phyloP scores from a whole-genome alignment of 345 rosid species.

The Clausena lansium region DNA sequence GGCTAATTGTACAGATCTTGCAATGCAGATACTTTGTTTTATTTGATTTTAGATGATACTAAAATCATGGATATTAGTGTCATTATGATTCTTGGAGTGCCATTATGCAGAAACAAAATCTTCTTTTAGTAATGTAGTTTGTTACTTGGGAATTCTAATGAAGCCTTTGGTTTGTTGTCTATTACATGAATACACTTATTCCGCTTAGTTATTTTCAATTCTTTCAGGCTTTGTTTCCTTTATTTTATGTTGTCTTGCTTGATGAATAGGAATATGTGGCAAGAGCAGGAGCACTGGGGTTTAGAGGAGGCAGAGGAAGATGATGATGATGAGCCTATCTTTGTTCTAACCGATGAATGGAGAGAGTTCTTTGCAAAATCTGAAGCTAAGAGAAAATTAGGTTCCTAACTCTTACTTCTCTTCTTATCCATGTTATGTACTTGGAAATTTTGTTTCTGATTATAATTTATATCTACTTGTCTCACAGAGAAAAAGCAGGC shows the following conservation, averaged over 20 bases:
- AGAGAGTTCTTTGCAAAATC: conserved; percentile 58
- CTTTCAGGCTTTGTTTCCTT: background rate
- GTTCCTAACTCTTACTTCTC: conserved; percentile 6
- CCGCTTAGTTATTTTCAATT: background rate
- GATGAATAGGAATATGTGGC: conserved; percentile 20
- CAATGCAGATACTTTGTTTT: background rate
- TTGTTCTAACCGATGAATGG: conserved; percentile 65
- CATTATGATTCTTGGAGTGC: background rate
- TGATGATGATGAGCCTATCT: conserved; percentile 42
- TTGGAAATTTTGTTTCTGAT: background rate
- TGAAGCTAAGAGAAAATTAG: conserved; percentile 54
- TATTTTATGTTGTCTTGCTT: background rate
- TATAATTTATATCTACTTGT: background rate
- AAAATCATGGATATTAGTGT: too few relatives aligned
- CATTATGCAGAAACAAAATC: background rate
- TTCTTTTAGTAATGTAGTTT: background rate
- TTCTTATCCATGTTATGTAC: background rate
- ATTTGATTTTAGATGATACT: too few relatives aligned
- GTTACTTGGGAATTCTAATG: background rate
- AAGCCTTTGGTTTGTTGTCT: background rate
- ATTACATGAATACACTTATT: background rate
- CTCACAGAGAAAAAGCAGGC: conserved; percentile 37
- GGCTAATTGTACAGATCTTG: background rate
- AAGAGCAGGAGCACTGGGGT: conserved; percentile 27
- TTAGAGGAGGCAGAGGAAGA: conserved; percentile 27